Evolutionary conservation across 2,329 filamentous ascomycete genomes (phyloP).

Genomic region (Phyllosticta citribraziliensis): DNA sequence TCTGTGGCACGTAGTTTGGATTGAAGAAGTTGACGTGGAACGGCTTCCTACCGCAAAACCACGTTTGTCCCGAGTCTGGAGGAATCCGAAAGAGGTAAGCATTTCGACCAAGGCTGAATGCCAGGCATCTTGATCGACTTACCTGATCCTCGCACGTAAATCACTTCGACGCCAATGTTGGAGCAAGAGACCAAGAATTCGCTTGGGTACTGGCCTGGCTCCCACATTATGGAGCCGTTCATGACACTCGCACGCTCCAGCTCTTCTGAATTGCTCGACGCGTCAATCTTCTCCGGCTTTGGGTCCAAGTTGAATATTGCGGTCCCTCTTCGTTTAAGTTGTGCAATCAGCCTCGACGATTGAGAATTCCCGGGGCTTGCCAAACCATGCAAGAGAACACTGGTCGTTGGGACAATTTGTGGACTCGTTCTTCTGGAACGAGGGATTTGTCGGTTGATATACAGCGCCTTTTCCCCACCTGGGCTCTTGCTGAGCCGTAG

Average conservation of each 20-base stretch:
- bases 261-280: neutral
- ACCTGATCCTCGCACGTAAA: neutral
- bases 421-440: neutral
- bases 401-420: neutral
- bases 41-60: neutral
- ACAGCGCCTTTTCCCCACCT: neutral
- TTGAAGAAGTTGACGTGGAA: neutral
- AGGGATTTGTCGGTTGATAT: neutral
- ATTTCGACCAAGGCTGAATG: neutral
- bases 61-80: neutral
- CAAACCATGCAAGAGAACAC: neutral
- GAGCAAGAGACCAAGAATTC: neutral
- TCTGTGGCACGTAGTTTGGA: neutral
- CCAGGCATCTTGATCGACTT: neutral
- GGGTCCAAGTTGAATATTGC: neutral
- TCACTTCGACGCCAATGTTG: neutral
- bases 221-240: neutral
- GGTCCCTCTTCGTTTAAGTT: neutral
- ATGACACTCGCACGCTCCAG: neutral
- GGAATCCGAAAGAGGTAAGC: neutral
- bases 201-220: neutral
- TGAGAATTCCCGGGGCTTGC: neutral
- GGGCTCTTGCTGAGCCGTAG: neutral
- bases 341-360: neutral
- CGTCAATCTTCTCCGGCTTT: neutral